Evolutionary conservation across 2,329 filamentous ascomycete genomes (phyloP).

Genomic region (Ophiosphaerella herpotricha): DNA sequence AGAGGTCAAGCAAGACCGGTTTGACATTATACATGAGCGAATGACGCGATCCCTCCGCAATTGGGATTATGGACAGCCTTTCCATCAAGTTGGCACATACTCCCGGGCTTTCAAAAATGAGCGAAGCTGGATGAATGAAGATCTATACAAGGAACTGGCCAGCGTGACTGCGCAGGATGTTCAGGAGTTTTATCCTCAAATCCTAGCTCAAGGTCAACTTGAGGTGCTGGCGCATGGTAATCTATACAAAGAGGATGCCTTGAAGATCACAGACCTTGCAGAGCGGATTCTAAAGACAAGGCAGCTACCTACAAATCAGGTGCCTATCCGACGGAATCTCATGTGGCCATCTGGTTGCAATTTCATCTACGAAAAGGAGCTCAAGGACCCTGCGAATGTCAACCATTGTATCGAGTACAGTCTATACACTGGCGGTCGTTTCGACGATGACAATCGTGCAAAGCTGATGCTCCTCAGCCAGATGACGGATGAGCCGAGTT

Average conservation of each 20-base stretch:
- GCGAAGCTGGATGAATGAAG: slow-evolving; percentile 76
- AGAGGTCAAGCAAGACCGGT: slow-evolving; percentile 82
- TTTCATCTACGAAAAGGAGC: slow-evolving; percentile 76
- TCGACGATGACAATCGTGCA: slow-evolving; percentile 71
- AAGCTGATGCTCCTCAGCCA: slow-evolving; percentile 83
- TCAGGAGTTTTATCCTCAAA: slow-evolving; percentile 75
- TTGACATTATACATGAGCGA: slow-evolving; percentile 88
- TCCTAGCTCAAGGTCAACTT: slow-evolving; percentile 82
- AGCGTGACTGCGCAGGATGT: slow-evolving; percentile 75
- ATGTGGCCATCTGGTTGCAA: slow-evolving; percentile 80
- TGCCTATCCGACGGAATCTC: slow-evolving; percentile 77
- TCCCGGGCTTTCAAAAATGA: slow-evolving; percentile 80
- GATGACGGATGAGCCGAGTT: slow-evolving; percentile 89
- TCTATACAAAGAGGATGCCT: slow-evolving; percentile 88
- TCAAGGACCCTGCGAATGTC: slow-evolving; percentile 87
- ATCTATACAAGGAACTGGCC: slow-evolving; percentile 76
- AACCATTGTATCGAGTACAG: slow-evolving; percentile 59
- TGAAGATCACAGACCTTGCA: slow-evolving; percentile 81
- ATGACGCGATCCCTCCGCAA: slow-evolving; percentile 78
- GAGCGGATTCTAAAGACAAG: slow-evolving; percentile 77
- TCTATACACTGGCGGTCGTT: slow-evolving; percentile 49
- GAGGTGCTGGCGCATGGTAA: slow-evolving; percentile 92
- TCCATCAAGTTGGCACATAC: slow-evolving; percentile 83
- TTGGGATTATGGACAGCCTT: slow-evolving; percentile 85
- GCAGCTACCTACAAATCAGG: slow-evolving; percentile 74